Percentiles rank a stretch among this genome's conserved stretches.
These are phyloP conservation scores for Melastoma malabathricum DNA, from an alignment of 345 rosid genomes.

Conservation along the genomic window DNA sequence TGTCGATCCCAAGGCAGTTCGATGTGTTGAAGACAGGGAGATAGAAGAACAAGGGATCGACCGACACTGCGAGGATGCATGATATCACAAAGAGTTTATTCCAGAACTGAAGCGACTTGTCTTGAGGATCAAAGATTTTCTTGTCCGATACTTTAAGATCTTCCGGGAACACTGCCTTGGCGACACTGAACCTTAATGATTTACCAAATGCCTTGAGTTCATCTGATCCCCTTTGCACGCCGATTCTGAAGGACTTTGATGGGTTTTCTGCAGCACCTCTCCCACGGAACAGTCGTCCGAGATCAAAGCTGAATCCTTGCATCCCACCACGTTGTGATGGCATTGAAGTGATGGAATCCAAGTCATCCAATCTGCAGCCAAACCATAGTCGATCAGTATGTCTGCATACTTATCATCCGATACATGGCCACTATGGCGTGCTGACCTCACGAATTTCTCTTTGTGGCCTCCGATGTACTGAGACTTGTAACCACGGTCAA, in stretches of 20 bases:
- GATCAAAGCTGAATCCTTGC: constrained; percentile 27
- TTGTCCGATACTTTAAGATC: constrained; percentile 63
- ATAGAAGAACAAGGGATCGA: constrained; percentile 75
- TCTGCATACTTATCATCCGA: neutral
- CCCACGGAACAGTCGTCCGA: constrained; percentile 17
- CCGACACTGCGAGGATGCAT: constrained; percentile 59
- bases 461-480: constrained; percentile 61
- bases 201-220: constrained; percentile 46
- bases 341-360: constrained; percentile 46
- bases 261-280: constrained; percentile 25
- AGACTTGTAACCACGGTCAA: constrained; percentile 59
- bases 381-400: neutral
- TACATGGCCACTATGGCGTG: neutral
- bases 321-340: constrained; percentile 20
- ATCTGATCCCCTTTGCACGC: constrained; percentile 45
- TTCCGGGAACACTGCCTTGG: constrained; percentile 62
- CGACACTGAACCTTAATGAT: constrained; percentile 33
- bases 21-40: constrained; percentile 51
- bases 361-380: constrained; percentile 50
- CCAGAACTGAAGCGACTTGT: constrained; percentile 64
- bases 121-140: constrained; percentile 68
- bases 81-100: constrained; percentile 63
- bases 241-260: constrained; percentile 42
- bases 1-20: constrained; percentile 51
- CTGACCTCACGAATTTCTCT: constrained; percentile 60